Evolutionary conservation across 495 filamentous ascomycete species (phyloP), one percentile per base, ranked within the genome.

Genomic region (Diplogelasinospora grovesii): DNA sequence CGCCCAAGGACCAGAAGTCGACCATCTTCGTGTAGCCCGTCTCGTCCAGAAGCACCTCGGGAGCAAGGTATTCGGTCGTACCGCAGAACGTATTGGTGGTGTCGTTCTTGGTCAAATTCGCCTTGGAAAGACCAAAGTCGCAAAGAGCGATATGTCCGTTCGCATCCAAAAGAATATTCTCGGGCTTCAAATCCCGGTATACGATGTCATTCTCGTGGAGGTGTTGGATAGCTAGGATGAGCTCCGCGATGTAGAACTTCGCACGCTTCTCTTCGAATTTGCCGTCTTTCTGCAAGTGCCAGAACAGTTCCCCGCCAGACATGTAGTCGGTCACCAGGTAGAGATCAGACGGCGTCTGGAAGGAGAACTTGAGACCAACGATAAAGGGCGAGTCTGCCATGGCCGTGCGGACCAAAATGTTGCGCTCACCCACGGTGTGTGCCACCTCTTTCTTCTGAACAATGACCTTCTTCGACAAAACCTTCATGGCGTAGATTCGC

Each of bases 1-100:
- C 92, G 32, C 92, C 92, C 27, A 98, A 73, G 5, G 92, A 97
- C 92, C 93, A 98, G 64, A 98, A 98, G 62, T 98, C 92, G 3
- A 98, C 92, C 93, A 98, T 97, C 65, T 96, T 98, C 10, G 92
- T 96, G 56, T 98, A 98, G n/a, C 92, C 92, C 49, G 85, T 81
- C 58, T 97, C 92, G 54, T 98, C 92, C 11, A 97, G 69, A 27
- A 98, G 72, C 2, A 98, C 92, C 55, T 98, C 92, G 0, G 92
- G 92, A 1, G 92, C 92, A 11, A 98, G 74, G 56, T 98, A 99
- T 57, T 99, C 92, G 8, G 92, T 97, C 3, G 92, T 99, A 39
- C 92, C 92, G 56, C 92, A 97, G 62, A 99, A 99, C 8, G 92
- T 99, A 60, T 97, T 99, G 31, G 92, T 99, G 1, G 92, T 97